Evolutionary conservation across 805 yeast genomes (phyloP).

Genomic region (Schwanniomyces pseudopolymorphus): DNA sequence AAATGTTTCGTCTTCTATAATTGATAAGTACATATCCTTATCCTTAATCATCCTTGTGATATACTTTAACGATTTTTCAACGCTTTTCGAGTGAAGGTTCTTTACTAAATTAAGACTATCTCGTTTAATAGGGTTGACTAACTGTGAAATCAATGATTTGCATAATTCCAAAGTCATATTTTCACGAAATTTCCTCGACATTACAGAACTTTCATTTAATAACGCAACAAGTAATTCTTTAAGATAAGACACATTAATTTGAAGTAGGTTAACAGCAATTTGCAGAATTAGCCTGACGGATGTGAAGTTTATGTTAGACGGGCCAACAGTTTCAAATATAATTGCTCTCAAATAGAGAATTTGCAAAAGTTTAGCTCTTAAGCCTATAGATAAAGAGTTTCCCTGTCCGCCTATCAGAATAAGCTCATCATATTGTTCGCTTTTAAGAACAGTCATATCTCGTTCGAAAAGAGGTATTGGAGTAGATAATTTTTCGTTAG

Average conservation of each 20-base stretch:
- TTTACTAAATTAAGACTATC: background rate
- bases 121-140: background rate
- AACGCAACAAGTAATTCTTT: conserved; percentile 11
- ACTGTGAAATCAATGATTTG: background rate
- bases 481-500: conserved; percentile 6
- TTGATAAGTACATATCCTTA: conserved; percentile 9
- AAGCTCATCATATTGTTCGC: background rate
- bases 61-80: background rate
- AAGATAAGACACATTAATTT: conserved; percentile 9
- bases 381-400: background rate
- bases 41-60: conserved; percentile 6
- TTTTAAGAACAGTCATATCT: conserved; percentile 14
- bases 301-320: background rate
- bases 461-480: conserved; percentile 12
- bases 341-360: background rate
- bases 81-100: background rate
- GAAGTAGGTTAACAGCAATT: conserved; percentile 9
- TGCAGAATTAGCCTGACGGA: conserved; percentile 11
- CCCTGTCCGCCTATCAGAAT: background rate
- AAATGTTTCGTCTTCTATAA: conserved; percentile 22
- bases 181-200: background rate
- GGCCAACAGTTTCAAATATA: background rate
- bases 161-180: background rate
- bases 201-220: background rate
- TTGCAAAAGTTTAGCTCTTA: background rate